Evolutionary conservation across 495 filamentous ascomycete species (phyloP), one percentile per base, ranked within the genome.

Genomic region (Hypoxylon lenormandii): DNA sequence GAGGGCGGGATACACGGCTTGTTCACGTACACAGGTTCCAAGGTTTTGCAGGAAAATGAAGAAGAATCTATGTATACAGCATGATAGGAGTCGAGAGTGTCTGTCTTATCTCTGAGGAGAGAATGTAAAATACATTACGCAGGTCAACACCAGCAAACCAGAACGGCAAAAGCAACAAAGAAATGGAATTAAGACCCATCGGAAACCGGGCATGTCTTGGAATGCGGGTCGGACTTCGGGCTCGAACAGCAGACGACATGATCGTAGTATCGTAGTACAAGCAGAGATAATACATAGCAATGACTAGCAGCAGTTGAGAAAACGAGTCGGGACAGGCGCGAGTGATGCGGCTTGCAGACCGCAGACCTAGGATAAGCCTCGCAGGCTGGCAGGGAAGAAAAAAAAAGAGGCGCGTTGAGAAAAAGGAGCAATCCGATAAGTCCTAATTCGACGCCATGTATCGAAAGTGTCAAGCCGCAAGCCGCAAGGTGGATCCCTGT

Each of bases 401-500:
- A n/a, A n/a, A n/a, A n/a, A n/a, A n/a, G n/a, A n/a, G n/a, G n/a
- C n/a, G n/a, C n/a, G n/a, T n/a, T n/a, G n/a, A n/a, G n/a, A n/a
- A 46, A 50, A 37, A 40, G 1, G 52, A 57, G 26, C 15, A 33
- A 43, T 37, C 60, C 37, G 53, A 57, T 51, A 50, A 57, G 43
- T 57, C 30, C 22, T 28, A 10, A 30, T 60, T 55, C 16, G 37
- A 48, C 33, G 52, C 43, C 19, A 60, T 65, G 43, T 55, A 45
- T 60, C 60, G 65, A 68, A 52, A 19, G 58, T 22, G 33, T 60
- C 59, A 70, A 65, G 60, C 55, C 55, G 64, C 59, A 65, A 70
- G 60, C 60, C 49, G 64, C 66, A 49, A 45, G 66, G 60, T 55
- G 66, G 56, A 8, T 8, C 38, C 60, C 19, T 30, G 55, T 60